These are phyloP conservation scores for Candida gorgasii DNA, from an alignment of 805 yeast genomes.

Conservation along the genomic window DNA sequence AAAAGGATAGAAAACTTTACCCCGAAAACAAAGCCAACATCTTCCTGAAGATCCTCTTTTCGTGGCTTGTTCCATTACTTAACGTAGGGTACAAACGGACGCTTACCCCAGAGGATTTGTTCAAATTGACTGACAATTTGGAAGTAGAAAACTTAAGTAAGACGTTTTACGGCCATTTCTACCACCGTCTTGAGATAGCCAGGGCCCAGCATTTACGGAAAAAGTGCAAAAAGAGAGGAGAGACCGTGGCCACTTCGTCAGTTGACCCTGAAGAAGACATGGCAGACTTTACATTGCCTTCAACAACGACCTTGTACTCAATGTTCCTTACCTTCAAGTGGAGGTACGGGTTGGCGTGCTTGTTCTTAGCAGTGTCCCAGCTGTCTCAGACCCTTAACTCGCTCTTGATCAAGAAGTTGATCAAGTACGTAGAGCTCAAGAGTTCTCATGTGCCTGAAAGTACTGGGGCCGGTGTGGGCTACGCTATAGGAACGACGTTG, in stretches of 20 bases:
- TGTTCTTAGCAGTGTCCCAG: constrained; percentile 32
- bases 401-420: constrained; percentile 36
- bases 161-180: constrained; percentile 15
- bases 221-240: constrained; percentile 29
- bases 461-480: constrained; percentile 40
- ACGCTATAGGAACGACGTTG: constrained; percentile 36
- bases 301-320: constrained; percentile 15
- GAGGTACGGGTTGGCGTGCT: constrained; percentile 22
- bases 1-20: constrained; percentile 49
- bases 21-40: constrained; percentile 30
- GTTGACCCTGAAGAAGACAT: constrained; percentile 24
- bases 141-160: constrained; percentile 32
- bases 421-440: constrained; percentile 32
- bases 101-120: constrained; percentile 63
- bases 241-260: neutral
- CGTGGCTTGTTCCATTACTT: constrained; percentile 71
- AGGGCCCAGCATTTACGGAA: constrained; percentile 20
- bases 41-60: constrained; percentile 50
- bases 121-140: constrained; percentile 32
- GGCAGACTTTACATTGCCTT: constrained; percentile 30
- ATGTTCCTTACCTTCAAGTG: constrained; percentile 13
- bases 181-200: constrained; percentile 20
- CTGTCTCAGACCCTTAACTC: constrained; percentile 37
- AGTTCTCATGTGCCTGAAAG: constrained; percentile 24
- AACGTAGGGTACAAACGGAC: constrained; percentile 74